Evolutionary conservation across 371 early-diverging fungal genomes (phyloP), one percentile per base, ranked within the genome.

Genomic region (Catenaria anguillulae): DNA sequence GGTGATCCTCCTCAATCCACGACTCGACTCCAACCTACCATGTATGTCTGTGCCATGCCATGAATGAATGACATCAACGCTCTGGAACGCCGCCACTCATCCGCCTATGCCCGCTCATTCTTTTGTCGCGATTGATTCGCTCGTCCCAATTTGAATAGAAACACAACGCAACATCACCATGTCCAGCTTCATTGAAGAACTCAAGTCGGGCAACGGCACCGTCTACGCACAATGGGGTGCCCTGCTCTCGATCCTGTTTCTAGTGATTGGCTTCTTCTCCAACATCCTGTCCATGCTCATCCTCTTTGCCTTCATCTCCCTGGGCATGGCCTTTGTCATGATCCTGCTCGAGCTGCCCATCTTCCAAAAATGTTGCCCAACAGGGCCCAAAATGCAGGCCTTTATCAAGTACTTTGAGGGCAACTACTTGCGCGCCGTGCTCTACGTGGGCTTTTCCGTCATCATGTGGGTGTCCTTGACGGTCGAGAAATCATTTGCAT

Each of bases 151-250:
- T 40, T 40, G 17, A 5, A 40, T 40, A 40, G 5, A 40, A 40
- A 40, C 5, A 40, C n/a, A n/a, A n/a, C n/a, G n/a, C n/a, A n/a
- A n/a, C n/a, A n/a, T n/a, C n/a, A n/a, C 46, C 46, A 46, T 24
- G n/a, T 29, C 31, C 29, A 31, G 52, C 29, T 50, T 50, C 31
- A 13, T 50, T 31, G 52, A 50, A 23, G 52, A 50, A 29, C 52
- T 50, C 52, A 50, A 50, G 52, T 50, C 52, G 15, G 52, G 52
- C 52, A 50, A 50, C 52, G 52, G 52, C 52, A 50, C 52, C 52
- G 29, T 50, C 52, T 50, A 50, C 31, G 52, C 52, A 2, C 52
- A 50, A 31, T 50, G 52, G 52, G 52, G 52, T 17, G 52, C 21
- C 29, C 26, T 50, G 29, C 52, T 50, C 29, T 50, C 52, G 29